These are phyloP conservation scores for Coprinopsis marcescibilis DNA, from an alignment of 768 basidiomycete genomes.

Conservation along the genomic window DNA sequence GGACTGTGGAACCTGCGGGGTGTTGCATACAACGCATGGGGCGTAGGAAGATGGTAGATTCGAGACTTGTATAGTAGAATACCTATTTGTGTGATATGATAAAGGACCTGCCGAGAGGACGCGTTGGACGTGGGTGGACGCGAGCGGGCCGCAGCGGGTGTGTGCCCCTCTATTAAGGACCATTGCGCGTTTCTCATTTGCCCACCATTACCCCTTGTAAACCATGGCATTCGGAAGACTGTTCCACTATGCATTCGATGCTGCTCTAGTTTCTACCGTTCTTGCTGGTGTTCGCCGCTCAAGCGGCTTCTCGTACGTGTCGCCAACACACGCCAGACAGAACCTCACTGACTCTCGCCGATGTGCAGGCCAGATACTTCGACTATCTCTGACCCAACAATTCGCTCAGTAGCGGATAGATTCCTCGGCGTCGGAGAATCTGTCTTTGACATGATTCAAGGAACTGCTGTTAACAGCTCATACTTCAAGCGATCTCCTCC, in stretches of 20 bases:
- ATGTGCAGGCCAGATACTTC: conserved; percentile 55
- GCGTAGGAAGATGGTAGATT: conserved; percentile 30
- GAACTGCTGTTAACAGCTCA: conserved; percentile 76
- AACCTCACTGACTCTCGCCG: neutral
- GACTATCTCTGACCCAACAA: conserved; percentile 69
- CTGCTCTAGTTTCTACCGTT: conserved; percentile 80
- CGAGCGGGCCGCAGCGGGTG: neutral
- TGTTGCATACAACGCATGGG: conserved; percentile 53
- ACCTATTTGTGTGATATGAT: neutral
- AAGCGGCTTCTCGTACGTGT: conserved; percentile 82
- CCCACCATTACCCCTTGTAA: too few species aligned
- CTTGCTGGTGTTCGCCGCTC: conserved; percentile 87
- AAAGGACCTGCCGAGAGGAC: neutral
- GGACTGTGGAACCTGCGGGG: conserved; percentile 64
- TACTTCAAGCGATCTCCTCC: conserved; percentile 77
- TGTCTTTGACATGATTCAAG: conserved; percentile 80
- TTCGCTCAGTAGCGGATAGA: conserved; percentile 70
- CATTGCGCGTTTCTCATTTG: too few species aligned
- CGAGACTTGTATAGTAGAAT: neutral
- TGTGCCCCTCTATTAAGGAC: too few species aligned
- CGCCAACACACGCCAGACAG: neutral
- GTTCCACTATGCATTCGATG: conserved; percentile 80
- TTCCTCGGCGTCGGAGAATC: conserved; percentile 87
- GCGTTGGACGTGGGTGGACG: neutral
- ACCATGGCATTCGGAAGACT: conserved; percentile 64